Evolutionary conservation across 257 asterid genomes (phyloP).

Genomic region (Solanum dulcamara): DNA sequence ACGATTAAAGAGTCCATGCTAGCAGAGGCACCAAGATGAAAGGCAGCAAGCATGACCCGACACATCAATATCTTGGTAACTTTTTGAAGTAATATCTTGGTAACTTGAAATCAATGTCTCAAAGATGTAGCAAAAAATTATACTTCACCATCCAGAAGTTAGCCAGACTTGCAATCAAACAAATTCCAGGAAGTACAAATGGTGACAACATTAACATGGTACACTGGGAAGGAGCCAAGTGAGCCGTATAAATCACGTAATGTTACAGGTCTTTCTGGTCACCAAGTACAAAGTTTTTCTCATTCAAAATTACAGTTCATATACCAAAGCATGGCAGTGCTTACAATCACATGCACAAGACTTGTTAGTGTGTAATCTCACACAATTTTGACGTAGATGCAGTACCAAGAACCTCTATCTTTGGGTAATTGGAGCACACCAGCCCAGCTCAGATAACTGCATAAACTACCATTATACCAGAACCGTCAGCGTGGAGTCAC

Average conservation of each 20-base stretch:
- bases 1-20: neutral
- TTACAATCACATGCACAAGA: neutral
- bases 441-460: neutral
- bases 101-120: neutral
- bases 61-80: neutral
- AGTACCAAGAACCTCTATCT: neutral
- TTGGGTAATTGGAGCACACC: neutral
- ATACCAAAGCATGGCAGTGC: neutral
- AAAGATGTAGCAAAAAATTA: neutral
- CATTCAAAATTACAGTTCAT: neutral
- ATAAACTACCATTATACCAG: neutral
- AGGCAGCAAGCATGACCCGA: neutral
- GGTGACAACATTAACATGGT: neutral
- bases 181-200: neutral
- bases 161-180: neutral
- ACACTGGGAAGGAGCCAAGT: neutral
- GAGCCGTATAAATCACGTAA: neutral
- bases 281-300: neutral
- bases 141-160: neutral
- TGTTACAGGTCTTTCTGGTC: neutral
- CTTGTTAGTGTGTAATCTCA: neutral
- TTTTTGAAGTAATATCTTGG: neutral
- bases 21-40: neutral
- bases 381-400: neutral
- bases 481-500: neutral